Base-by-base conservation (phyloP, 2,329 filamentous ascomycete species). In the Aspergillus tubingensis region DNA sequence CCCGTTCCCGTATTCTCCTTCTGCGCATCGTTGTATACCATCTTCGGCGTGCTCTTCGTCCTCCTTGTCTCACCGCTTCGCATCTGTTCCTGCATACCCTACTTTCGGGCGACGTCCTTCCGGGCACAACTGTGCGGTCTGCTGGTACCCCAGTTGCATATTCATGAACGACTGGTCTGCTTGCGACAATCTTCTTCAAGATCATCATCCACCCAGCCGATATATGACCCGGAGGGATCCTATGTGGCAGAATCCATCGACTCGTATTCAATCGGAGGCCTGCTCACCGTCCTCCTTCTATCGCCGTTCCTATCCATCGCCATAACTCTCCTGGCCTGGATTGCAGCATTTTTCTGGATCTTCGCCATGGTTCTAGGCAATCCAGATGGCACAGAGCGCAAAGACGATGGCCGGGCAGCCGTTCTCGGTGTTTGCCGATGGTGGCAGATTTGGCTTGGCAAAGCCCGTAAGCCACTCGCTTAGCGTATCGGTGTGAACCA, bases 281-380 rank as follows among this genome's bases (percentile, higher is more conserved):
- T 87, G 15, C 72, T 87, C 8, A 63, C 81, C 55, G 79, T 87
- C 52, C 80, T 85, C 62, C 66, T 86, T 1, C 72, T 86, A 25
- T 84, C 84, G 3, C 84, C 86, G 2, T 68, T 88, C 41, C 72
- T 87, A 52, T 84, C 84, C 56, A 72, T 86, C 10, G 83, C 81
- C 39, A 77, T 87, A 50, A 80, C 85, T 19, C 71, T 86, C 13
- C 81, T 82, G 1, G 80, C 82, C 5, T 88, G 85, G 85, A 82
- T 83, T 0, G 80, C 85, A 0, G 85, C 84, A 1, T 82, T 79
- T 19, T 88, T 88, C 75, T 88, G 86, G 86, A 75, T 86, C 54
- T 86, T 86, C 68, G 80, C 84, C 23, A 81, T 81, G 67, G 83
- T 88, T 10, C 75, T 88, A 52, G 86, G 86, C 4, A 86, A 88